Conservation (phyloP, 2,329 filamentous ascomycete species). For the Sclerotinia sclerotiorum region DNA sequence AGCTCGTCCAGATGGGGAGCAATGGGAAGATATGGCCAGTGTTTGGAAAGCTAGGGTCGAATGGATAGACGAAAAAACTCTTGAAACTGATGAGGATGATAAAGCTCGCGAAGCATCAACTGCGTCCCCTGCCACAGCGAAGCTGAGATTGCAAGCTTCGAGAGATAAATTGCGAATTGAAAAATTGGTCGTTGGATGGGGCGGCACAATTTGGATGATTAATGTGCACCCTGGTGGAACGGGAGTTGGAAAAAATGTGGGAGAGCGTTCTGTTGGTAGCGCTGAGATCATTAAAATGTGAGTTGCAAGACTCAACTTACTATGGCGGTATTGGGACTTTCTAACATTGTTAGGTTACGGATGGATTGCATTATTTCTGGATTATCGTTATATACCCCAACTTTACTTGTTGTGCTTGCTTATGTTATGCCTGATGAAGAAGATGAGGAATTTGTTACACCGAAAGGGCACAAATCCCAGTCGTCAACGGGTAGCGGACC, state of each 20-base stretch:
- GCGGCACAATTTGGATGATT: conserved; percentile 92
- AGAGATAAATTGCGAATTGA: conserved; percentile 58
- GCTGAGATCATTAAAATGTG: conserved; percentile 92
- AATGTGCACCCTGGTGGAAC: conserved; percentile 79
- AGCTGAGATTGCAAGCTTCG: conserved; percentile 51
- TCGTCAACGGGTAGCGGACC: conserved; percentile 56
- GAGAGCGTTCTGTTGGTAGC: conserved; percentile 71
- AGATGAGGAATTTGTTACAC: conserved; percentile 40
- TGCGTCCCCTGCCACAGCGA: conserved; percentile 49
- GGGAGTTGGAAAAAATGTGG: conserved; percentile 63
- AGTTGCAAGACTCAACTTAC: conserved; percentile 45
- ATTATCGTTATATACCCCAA: conserved; percentile 93
- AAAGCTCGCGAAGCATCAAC: conserved; percentile 37
- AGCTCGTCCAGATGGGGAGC: conserved; percentile 78
- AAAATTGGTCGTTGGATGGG: conserved; percentile 90
- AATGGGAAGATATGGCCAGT: conserved; percentile 94
- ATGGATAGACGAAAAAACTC: conserved; percentile 82
- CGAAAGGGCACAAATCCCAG: conserved; percentile 42
- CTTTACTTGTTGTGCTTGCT: conserved; percentile 84
- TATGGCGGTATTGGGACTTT: not conserved
- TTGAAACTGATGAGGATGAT: conserved; percentile 70
- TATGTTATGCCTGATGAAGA: conserved; percentile 73
- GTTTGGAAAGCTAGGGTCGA: conserved; percentile 92
- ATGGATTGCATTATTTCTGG: conserved; percentile 98
- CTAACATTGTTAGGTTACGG: conserved; percentile 63